Evolutionary conservation across 2,329 filamentous ascomycete species (phyloP), one percentile per base, ranked within the genome.

Genomic region (Botrytis aclada): DNA sequence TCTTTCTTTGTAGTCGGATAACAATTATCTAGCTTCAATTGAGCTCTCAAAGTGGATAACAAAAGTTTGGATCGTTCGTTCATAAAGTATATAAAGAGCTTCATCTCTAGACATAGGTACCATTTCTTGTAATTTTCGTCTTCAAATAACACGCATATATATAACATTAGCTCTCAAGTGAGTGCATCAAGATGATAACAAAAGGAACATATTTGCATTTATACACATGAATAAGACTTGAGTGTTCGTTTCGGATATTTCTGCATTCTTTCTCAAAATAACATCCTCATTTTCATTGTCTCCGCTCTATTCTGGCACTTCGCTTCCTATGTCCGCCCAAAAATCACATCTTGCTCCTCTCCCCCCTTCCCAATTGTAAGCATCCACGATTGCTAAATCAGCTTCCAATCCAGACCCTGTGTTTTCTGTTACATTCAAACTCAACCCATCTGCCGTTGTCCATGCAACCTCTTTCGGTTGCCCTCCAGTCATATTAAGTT

Each of bases 361-460:
- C 4, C 72, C 74, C 32, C 63, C 73, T 54, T 77, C 75, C 75
- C 75, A 77, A 18, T 14, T 63, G 45, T 58, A 76, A 10, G 74
- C 75, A 77, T 77, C 63, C 22, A 76, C 75, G 18, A 74, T n/a
- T 34, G 58, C 69, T n/a, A 76, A 72, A 77, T 72, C 63, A 10
- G 70, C 70, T 7, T 12, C 45, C 18, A 72, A 7, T 16, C 54
- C 63, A n/a, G 32, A 18, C 12, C 70, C 70, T 41, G 54, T 67
- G 3, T 32, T 45, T 7, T 69, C n/a, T 4, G 39, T 61, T 1
- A 72, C 41, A 41, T 72, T 61, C 3, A 69, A 61, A 58, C 16
- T 72, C 16, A 60, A n/a, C 22, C 70, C 63, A 32, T 67, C 70
- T 3, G 41, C 51, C 51, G 54, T 61, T 32, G 70, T 69, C 51